These are phyloP conservation scores for Lichtheimia hyalospora DNA, from an alignment of 371 early-diverging fungal species.

Conservation along the genomic window DNA sequence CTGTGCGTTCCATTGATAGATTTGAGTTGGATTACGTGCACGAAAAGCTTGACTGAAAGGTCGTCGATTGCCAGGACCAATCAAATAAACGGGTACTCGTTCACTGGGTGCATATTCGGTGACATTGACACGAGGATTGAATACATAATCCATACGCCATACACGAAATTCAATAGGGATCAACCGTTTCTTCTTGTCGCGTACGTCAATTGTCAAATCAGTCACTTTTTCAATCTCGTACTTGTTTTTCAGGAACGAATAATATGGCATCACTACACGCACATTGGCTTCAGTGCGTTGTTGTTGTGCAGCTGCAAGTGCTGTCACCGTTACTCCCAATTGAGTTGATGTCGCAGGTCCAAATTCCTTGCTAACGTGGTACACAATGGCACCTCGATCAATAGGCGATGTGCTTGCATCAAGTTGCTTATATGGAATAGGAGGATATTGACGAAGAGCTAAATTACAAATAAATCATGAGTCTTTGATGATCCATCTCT, in stretches of 20 bases:
- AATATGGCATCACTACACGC: conserved; percentile 59
- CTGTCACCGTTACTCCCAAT: conserved; percentile 61
- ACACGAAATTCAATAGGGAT: conserved; percentile 45
- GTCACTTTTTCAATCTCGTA: conserved; percentile 31
- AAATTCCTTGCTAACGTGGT: conserved; percentile 68
- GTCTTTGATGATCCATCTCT: too few relatives aligned
- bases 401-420: conserved; percentile 28
- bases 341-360: conserved; percentile 63
- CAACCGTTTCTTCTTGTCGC: conserved; percentile 31
- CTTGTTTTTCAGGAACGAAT: conserved; percentile 50
- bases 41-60: conserved; percentile 63
- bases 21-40: conserved; percentile 38
- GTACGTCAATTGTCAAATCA: conserved; percentile 44
- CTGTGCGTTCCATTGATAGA: conserved; percentile 45
- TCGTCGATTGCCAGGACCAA: conserved; percentile 55
- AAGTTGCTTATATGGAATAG: conserved; percentile 49
- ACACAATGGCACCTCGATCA: conserved; percentile 37
- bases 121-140: conserved; percentile 14
- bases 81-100: conserved; percentile 57
- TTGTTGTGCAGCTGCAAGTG: conserved; percentile 58
- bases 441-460: conserved; percentile 35
- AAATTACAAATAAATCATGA: conserved; percentile 3
- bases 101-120: conserved; percentile 12
- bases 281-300: conserved; percentile 45
- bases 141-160: conserved; percentile 28